These are phyloP conservation scores for Cordyceps pruinosa DNA, from an alignment of 2,329 filamentous ascomycete genomes.

Conservation along the genomic window DNA sequence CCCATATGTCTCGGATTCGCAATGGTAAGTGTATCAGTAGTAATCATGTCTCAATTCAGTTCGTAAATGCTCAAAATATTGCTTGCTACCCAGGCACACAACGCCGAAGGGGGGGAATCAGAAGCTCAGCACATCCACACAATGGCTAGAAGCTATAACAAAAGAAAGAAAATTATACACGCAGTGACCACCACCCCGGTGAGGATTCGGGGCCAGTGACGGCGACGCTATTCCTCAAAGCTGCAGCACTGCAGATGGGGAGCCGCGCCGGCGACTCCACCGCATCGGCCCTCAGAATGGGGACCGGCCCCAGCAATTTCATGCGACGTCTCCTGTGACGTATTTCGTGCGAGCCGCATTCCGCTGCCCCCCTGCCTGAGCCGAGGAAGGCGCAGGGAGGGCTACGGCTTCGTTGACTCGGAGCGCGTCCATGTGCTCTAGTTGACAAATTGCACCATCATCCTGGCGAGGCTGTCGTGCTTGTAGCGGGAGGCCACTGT, in stretches of 20 bases:
- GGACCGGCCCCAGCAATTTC: neutral
- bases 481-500: slow-evolving; percentile 7
- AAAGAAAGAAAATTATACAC: neutral
- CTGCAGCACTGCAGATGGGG: neutral
- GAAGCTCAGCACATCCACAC: neutral
- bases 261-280: neutral
- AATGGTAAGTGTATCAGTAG: slow-evolving; percentile 3
- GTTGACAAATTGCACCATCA: slow-evolving; percentile 9
- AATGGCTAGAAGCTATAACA: neutral
- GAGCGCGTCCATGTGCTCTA: neutral
- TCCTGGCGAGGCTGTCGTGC: slow-evolving; percentile 6
- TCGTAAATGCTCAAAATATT: slow-evolving; percentile 1
- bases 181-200: neutral
- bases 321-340: slow-evolving; percentile 5
- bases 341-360: neutral
- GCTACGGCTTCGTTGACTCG: neutral
- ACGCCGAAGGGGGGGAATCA: neutral
- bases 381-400: neutral
- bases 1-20: neutral
- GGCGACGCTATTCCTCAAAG: neutral
- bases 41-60: slow-evolving; percentile 3
- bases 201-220: neutral
- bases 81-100: slow-evolving; percentile 1
- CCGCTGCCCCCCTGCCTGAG: neutral
- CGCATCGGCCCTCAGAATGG: neutral